Evolutionary conservation across 495 filamentous ascomycete genomes (phyloP).

Genomic region (Penicillium macrosclerotiorum): DNA sequence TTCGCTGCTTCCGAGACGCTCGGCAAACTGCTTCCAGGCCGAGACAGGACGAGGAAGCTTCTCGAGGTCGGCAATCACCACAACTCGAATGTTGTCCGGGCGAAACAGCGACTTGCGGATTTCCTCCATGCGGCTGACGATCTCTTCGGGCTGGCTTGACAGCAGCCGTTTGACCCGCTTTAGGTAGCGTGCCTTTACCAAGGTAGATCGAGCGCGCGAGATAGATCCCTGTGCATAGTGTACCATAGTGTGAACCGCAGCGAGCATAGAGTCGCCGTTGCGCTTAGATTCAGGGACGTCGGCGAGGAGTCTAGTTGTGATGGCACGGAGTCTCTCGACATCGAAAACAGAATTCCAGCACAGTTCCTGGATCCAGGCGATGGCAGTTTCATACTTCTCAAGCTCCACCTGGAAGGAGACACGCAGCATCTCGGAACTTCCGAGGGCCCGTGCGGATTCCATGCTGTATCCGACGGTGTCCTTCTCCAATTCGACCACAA

Average conservation of each 20-base stretch:
- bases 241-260: constrained; percentile 77
- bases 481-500: constrained; percentile 83
- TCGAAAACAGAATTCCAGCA: constrained; percentile 89
- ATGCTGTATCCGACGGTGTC: constrained; percentile 85
- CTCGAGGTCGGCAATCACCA: constrained; percentile 78
- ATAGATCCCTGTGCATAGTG: constrained; percentile 72
- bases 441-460: constrained; percentile 59
- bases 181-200: constrained; percentile 86
- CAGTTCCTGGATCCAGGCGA: constrained; percentile 83
- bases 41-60: constrained; percentile 78
- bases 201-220: constrained; percentile 70
- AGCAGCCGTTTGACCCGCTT: constrained; percentile 77
- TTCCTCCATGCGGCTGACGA: constrained; percentile 72
- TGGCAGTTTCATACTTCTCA: constrained; percentile 78
- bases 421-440: constrained; percentile 74
- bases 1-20: constrained; percentile 42
- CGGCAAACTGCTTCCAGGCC: constrained; percentile 69
- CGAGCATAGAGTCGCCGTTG: constrained; percentile 66
- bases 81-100: constrained; percentile 77
- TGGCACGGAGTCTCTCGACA: constrained; percentile 71
- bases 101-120: constrained; percentile 71
- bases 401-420: constrained; percentile 83
- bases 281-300: constrained; percentile 94
- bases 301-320: constrained; percentile 82
- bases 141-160: constrained; percentile 63